These are phyloP conservation scores for Podila epicladia DNA, from an alignment of 192 early-diverging fungal genomes.

Conservation along the genomic window DNA sequence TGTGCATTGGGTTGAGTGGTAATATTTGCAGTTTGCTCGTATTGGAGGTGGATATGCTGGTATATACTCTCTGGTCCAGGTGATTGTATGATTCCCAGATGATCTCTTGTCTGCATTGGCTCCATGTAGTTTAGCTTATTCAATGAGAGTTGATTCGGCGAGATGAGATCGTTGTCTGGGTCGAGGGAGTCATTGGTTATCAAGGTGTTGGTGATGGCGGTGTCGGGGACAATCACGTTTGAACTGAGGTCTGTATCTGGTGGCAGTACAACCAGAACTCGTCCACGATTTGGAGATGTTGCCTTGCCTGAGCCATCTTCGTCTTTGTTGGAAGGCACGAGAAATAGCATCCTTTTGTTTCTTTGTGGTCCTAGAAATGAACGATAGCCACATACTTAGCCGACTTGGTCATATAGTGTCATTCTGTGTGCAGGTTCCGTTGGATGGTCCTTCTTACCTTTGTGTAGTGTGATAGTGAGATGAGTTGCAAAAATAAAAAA, in stretches of 20 bases:
- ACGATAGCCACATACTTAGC: no score
- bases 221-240: conserved; percentile 34
- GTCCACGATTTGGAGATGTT: neutral
- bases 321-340: conserved; percentile 36
- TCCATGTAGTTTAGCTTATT: neutral
- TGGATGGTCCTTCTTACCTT: no score
- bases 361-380: neutral
- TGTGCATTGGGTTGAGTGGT: neutral
- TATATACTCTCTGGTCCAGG: neutral
- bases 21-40: neutral
- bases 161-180: neutral
- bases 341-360: conserved; percentile 19
- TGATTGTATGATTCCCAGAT: conserved; percentile 19
- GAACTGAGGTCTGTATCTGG: conserved; percentile 42
- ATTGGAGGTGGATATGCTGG: no score
- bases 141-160: neutral
- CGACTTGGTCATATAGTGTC: no score
- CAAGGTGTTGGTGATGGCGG: conserved; percentile 37
- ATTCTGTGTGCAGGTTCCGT: no score
- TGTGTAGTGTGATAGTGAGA: no score
- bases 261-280: conserved; percentile 31
- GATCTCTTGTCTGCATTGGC: conserved; percentile 1
- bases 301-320: conserved; percentile 7
- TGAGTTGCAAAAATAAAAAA: no score
- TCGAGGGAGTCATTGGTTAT: conserved; percentile 28